These are phyloP conservation scores for Ilex paraguariensis DNA, from an alignment of 305 asterid species.

Conservation along the genomic window DNA sequence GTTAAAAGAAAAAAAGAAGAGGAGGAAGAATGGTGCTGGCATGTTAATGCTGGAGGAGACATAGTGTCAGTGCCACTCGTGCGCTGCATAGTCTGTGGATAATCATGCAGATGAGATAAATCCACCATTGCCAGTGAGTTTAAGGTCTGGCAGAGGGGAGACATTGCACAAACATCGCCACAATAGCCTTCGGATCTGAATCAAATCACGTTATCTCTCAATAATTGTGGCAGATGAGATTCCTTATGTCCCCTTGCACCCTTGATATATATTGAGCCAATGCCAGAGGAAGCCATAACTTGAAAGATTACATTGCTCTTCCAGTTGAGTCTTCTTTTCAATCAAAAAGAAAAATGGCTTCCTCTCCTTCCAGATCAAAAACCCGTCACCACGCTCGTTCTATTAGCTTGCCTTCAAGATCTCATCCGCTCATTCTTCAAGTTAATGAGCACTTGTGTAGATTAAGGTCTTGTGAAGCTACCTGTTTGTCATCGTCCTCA, in stretches of 20 bases:
- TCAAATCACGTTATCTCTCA: no score
- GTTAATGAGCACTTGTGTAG: conserved; percentile 12
- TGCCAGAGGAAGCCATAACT: neutral
- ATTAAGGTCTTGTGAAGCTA: conserved; percentile 9
- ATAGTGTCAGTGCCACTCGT: no score
- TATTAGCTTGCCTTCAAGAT: conserved; percentile 23
- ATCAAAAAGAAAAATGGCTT: conserved; percentile 1
- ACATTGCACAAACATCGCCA: no score
- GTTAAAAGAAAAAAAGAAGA: no score
- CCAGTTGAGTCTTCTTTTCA: neutral
- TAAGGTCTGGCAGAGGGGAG: no score
- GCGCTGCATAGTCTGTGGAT: no score
- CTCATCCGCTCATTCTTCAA: conserved; percentile 16
- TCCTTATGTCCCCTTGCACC: neutral
- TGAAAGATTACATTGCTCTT: neutral
- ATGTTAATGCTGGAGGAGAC: no score
- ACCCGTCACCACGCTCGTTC: conserved; percentile 23
- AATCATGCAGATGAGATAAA: no score
- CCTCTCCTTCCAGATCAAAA: neutral
- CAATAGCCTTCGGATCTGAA: no score
- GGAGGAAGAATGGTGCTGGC: no score
- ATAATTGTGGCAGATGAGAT: neutral
- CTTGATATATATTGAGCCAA: neutral
- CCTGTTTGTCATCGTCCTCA: conserved; percentile 14
- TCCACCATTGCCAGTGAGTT: no score